Conservation (phyloP, 495 filamentous ascomycete species). For the Neurospora sp. region DNA sequence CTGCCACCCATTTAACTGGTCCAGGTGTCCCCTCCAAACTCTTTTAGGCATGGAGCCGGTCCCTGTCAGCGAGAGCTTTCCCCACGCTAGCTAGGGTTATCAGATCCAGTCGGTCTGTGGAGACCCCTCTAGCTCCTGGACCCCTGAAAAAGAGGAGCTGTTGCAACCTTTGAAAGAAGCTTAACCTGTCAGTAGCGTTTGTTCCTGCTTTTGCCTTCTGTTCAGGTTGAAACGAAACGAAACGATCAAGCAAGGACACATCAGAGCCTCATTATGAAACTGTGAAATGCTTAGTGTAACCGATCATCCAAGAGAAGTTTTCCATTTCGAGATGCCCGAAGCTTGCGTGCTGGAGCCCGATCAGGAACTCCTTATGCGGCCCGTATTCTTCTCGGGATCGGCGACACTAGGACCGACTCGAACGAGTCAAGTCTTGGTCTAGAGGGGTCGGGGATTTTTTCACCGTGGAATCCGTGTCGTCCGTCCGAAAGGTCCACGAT, state of each 20-base stretch:
- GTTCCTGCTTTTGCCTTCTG: neutral
- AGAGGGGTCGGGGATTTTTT: neutral
- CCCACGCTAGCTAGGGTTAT: neutral
- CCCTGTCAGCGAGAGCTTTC: neutral
- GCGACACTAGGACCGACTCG: neutral
- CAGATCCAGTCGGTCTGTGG: neutral
- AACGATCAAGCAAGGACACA: neutral
- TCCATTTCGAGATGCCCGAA: neutral
- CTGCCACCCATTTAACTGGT: slow-evolving; percentile 20
- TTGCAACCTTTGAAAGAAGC: neutral
- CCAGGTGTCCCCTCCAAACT: slow-evolving; percentile 6
- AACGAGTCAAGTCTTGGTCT: neutral
- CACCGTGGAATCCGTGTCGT: neutral
- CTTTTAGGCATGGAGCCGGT: neutral
- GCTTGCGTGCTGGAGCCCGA: neutral
- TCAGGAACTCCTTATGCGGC: neutral
- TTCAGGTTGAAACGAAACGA: neutral
- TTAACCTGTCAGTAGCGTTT: neutral
- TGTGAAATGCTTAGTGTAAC: neutral
- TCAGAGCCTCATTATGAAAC: neutral
- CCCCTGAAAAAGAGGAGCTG: neutral
- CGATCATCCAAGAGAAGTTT: neutral
- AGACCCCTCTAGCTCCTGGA: neutral
- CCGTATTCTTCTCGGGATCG: neutral
- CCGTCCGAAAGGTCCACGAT: neutral